Base-by-base conservation (phyloP, 1,139 yeast genomes). In the Pneumocystis sp. region DNA sequence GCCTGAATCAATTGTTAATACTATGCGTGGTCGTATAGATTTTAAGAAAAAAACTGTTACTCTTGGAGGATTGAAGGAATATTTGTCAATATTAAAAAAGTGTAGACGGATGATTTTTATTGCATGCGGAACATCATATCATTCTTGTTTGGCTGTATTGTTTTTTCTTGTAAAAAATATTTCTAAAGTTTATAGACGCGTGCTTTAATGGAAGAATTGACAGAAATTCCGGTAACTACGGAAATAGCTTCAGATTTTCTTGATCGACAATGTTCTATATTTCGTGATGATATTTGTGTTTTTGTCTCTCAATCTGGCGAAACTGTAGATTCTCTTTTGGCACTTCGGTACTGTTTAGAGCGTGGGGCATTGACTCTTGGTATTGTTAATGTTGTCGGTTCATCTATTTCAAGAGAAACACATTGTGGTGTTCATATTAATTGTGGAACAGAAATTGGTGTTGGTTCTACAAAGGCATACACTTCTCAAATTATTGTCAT, bases 361-460 rank as follows among this genome's bases (percentile, higher is more conserved):
- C 87, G 97, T 74, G 98, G 97, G 70, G 97, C 98, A 42, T 82
- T 95, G 71, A 91, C 97, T 42, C 95, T 95, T 67, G 99, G 99
- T 78, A 88, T 95, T 73, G 98, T 95, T 65, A 84, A 84, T 75
- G 83, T 90, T 70, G 99, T 95, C 62, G 99, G 99, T 73, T 95
- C 98, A 6, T 85, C 95, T 64, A 89, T 95, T 78, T 91, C 97
- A 29, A 85, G 97, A 76, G 87, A 85, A 74, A 95, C 99, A 59
- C 96, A 91, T 78, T 95, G 98, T 81, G 99, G 99, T 83, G 97
- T 95, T 66, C 99, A 95, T 76, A 91, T 95, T 75, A 95, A 95
- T 76, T 98, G 98, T 61, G 99, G 99, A 70, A 98, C 98, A 59
- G 99, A 95, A 79, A 93, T 95, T 71, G 98, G 98, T 76, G 99